Evolutionary conservation across 257 asterid genomes (phyloP).

Genomic region (Plantago major): DNA sequence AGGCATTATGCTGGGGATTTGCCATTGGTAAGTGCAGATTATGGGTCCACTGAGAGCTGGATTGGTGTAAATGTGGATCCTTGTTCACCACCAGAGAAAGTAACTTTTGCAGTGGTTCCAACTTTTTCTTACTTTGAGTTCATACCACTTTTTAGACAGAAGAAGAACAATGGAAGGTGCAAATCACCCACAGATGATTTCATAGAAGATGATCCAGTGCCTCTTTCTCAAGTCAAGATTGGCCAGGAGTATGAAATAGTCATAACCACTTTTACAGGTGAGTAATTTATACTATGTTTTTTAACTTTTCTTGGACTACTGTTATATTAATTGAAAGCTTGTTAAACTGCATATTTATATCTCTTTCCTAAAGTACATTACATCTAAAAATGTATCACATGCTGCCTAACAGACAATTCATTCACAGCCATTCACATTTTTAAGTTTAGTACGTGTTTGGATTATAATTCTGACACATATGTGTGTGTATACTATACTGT

Average conservation of each 20-base stretch:
- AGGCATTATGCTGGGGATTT: slow-evolving; percentile 55
- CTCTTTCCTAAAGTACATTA: too few relatives aligned
- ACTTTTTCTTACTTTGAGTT: slow-evolving; percentile 73
- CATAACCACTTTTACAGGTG: slow-evolving; percentile 72
- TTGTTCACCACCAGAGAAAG: slow-evolving; percentile 53
- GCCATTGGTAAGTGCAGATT: slow-evolving; percentile 76
- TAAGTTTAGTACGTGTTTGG: too few relatives aligned
- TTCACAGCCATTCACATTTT: too few relatives aligned
- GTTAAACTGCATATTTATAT: too few relatives aligned
- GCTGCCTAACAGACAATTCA: too few relatives aligned
- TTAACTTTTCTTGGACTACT: too few relatives aligned
- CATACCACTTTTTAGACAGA: slow-evolving; percentile 56
- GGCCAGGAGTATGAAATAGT: slow-evolving; percentile 73
- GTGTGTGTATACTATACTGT: too few relatives aligned
- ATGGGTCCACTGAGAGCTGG: slow-evolving; percentile 88
- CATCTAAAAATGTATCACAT: too few relatives aligned
- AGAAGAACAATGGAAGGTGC: slow-evolving; percentile 1
- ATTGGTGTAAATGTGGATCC: slow-evolving; percentile 80
- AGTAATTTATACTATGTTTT: background rate
- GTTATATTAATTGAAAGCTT: too few relatives aligned
- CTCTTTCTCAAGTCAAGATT: slow-evolving; percentile 53
- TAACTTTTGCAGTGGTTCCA: slow-evolving; percentile 56
- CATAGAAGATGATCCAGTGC: slow-evolving; percentile 49
- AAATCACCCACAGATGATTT: slow-evolving; percentile 31
- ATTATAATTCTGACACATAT: too few relatives aligned